Evolutionary conservation across 208 protist species (phyloP).

Genomic region (Angomonas deanei): DNA sequence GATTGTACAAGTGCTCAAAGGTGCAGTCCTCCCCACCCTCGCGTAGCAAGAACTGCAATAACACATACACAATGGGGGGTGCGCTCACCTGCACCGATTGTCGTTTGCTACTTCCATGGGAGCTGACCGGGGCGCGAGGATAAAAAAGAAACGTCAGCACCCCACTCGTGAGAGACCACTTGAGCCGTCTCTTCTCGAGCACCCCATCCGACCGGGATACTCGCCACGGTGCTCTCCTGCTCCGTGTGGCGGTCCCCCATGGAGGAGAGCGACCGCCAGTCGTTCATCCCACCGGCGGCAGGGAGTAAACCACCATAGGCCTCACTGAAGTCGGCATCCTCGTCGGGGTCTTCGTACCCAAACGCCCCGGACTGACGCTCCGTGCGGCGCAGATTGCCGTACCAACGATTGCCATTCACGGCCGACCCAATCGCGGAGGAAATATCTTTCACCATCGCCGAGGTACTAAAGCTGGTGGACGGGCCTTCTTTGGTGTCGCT

Average conservation of each 20-base stretch:
- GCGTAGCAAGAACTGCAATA: constrained; percentile 51
- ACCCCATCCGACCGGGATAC: neutral
- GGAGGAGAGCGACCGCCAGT: constrained; percentile 7
- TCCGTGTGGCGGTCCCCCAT: constrained; percentile 10
- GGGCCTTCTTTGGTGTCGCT: too few species aligned
- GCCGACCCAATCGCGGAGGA: constrained; percentile 39
- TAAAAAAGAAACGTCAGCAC: neutral
- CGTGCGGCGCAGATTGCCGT: constrained; percentile 22
- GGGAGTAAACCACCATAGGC: constrained; percentile 45
- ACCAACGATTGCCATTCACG: constrained; percentile 11
- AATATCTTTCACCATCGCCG: constrained; percentile 30
- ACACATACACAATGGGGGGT: constrained; percentile 39
- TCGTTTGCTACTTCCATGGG: neutral
- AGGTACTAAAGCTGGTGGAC: constrained; percentile 14
- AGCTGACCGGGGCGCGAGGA: neutral
- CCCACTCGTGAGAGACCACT: constrained; percentile 2
- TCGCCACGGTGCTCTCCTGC: constrained; percentile 20
- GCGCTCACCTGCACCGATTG: constrained; percentile 25
- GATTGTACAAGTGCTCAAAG: constrained; percentile 38
- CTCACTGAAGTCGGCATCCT: constrained; percentile 40
- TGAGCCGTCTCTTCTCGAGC: neutral
- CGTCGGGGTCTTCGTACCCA: constrained; percentile 37
- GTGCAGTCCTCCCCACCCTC: constrained; percentile 13
- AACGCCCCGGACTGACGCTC: constrained; percentile 25
- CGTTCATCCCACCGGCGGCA: constrained; percentile 16